Percentiles rank a stretch among this genome's conserved stretches.
These are phyloP conservation scores for Neonectria neomacrospora DNA, from an alignment of 2,329 filamentous ascomycete genomes.

Conservation along the genomic window DNA sequence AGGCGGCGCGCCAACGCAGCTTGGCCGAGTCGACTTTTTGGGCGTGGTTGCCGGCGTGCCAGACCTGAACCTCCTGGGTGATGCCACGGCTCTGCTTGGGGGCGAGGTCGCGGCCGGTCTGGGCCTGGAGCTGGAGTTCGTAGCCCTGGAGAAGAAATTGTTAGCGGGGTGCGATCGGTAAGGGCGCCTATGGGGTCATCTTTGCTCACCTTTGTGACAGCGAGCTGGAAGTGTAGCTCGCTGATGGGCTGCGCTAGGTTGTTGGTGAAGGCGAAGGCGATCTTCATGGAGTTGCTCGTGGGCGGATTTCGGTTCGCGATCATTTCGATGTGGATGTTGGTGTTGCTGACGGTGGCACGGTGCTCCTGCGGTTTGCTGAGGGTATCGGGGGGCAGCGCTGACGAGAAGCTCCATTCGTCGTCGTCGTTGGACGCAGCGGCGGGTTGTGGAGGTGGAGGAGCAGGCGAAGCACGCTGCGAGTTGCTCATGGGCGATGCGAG, in stretches of 20 bases:
- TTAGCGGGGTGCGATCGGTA: neutral
- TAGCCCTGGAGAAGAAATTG: slow-evolving; percentile 68
- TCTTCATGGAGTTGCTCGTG: slow-evolving; percentile 68
- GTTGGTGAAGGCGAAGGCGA: slow-evolving; percentile 88
- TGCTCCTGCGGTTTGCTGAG: slow-evolving; percentile 68
- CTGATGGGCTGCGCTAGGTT: slow-evolving; percentile 75
- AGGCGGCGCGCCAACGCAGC: slow-evolving; percentile 88
- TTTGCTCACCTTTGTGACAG: slow-evolving; percentile 85
- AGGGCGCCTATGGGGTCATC: neutral
- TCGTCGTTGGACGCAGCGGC: slow-evolving; percentile 67
- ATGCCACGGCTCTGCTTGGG: slow-evolving; percentile 81
- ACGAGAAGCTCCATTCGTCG: slow-evolving; percentile 95
- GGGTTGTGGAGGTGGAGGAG: slow-evolving; percentile 42
- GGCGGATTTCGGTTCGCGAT: slow-evolving; percentile 70
- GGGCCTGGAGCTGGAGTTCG: slow-evolving; percentile 83
- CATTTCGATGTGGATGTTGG: slow-evolving; percentile 78
- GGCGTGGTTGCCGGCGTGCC: slow-evolving; percentile 74
- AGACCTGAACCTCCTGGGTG: slow-evolving; percentile 81
- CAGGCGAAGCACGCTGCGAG: slow-evolving; percentile 45
- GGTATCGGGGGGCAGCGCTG: slow-evolving; percentile 75
- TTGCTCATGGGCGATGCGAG: slow-evolving; percentile 49
- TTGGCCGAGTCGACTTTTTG: slow-evolving; percentile 83
- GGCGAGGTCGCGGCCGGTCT: slow-evolving; percentile 80
- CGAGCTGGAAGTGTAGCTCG: slow-evolving; percentile 89
- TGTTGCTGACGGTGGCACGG: slow-evolving; percentile 75